Conservation (phyloP, 1,284 basidiomycete species). For the Taiwanofungus camphoratus region DNA sequence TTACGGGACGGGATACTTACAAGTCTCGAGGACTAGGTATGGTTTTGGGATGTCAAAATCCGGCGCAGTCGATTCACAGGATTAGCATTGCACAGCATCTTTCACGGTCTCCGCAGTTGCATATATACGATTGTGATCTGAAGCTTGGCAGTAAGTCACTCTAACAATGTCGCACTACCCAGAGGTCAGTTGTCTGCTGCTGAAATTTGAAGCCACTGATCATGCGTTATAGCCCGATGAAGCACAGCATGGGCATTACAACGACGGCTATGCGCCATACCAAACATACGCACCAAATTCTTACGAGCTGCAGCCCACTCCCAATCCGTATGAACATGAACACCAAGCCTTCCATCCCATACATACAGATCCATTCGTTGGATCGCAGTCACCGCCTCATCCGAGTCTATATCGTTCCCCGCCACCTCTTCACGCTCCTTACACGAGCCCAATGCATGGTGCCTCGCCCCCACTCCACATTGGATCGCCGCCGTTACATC, state of each 20-base stretch:
- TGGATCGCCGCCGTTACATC: slow-evolving; percentile 11
- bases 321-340: slow-evolving; percentile 31
- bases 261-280: slow-evolving; percentile 26
- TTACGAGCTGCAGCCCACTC: slow-evolving; percentile 21
- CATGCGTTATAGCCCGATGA: slow-evolving; percentile 19
- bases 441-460: slow-evolving; percentile 15
- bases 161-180: slow-evolving; percentile 10
- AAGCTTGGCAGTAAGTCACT: neutral
- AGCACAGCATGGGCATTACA: slow-evolving; percentile 23
- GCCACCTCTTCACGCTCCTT: slow-evolving; percentile 16
- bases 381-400: slow-evolving; percentile 18
- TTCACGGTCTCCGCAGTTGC: too few species aligned
- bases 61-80: too few species aligned
- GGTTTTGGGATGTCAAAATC: too few species aligned
- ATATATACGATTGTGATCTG: too few species aligned
- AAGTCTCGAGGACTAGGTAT: too few species aligned
- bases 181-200: slow-evolving; percentile 6
- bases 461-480: slow-evolving; percentile 11
- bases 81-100: too few species aligned
- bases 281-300: slow-evolving; percentile 22
- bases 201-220: neutral
- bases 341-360: slow-evolving; percentile 26
- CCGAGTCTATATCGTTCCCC: slow-evolving; percentile 16
- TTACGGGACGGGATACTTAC: too few species aligned
- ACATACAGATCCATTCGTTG: slow-evolving; percentile 26